Evolutionary conservation across 495 filamentous ascomycete species (phyloP), one percentile per base, ranked within the genome.

Genomic region (Podospora pseudocomata): DNA sequence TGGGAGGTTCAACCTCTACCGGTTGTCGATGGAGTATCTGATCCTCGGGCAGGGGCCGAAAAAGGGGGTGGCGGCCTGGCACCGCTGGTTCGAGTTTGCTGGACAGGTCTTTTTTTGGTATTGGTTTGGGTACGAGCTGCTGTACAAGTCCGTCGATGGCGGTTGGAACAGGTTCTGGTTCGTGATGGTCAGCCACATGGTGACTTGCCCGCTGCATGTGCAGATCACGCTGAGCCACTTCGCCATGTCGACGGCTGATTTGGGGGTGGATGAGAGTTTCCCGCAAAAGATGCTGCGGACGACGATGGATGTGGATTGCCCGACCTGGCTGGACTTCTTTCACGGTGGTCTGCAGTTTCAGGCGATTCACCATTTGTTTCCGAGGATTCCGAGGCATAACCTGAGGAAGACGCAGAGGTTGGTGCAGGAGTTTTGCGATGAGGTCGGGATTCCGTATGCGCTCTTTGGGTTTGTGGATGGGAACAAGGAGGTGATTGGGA

Each of bases 201-300:
- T 96, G 49, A 91, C 94, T 9, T 90, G 90, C 77, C 93, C 93
- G 16, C 81, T 98, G 26, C 95, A 99, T 75, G 89, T 94, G 49
- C 95, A 98, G 80, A 97, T 99, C 76, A 97, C 95, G 9, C 88
- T 98, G 30, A 94, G 91, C 11, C 95, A 99, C 79, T 99, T 97
- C 77, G 92, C 93, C 67, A 99, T 98, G 95, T 93, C 89, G 70
- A 98, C 95, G 1, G 87, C 92, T 7, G 95, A 98, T 72, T 82
- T 97, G 28, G 95, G 95, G 1, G 84, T 89, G 3, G 82, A 88
- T 65, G 95, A 99, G 80, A 94, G 91, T 16, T 99, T 98, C 77
- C 89, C 95, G 2, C 95, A 99, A 80, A 92, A 90, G 78, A 97
- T 97, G 95, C 85, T 99, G 62, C 86, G 95, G 66, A 99, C 95